Evolutionary conservation across 2,329 filamentous ascomycete species (phyloP).

Genomic region (Paecilomyces formosus): DNA sequence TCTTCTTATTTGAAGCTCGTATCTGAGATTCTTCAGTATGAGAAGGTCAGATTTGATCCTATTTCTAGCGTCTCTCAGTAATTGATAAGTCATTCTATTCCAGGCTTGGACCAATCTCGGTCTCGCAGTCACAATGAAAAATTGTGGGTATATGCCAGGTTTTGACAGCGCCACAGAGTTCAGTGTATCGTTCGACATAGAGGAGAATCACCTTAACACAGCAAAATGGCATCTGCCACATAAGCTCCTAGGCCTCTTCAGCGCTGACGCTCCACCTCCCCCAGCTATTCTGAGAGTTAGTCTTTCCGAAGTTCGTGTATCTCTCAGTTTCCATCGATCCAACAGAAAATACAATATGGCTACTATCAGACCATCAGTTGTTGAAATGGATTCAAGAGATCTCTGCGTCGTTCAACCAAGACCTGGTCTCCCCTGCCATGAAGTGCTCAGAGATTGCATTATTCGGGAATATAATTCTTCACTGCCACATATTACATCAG

Average conservation of each 20-base stretch:
- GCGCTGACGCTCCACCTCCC: slow-evolving; percentile 10
- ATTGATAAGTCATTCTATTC: background rate
- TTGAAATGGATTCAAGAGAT: background rate
- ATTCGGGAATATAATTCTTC: background rate
- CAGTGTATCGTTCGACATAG: slow-evolving; percentile 15
- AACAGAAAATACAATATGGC: background rate
- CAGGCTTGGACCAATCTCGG: slow-evolving; percentile 27
- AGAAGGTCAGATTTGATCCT: slow-evolving; percentile 14
- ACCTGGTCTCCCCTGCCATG: background rate
- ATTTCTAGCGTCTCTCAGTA: background rate
- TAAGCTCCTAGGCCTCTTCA: slow-evolving; percentile 8
- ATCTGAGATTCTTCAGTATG: slow-evolving; percentile 14
- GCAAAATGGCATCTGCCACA: slow-evolving; percentile 8
- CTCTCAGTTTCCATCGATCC: slow-evolving; percentile 8
- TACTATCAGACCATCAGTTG: background rate
- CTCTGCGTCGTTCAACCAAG: background rate
- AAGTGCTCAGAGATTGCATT: background rate
- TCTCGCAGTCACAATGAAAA: slow-evolving; percentile 15
- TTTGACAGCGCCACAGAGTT: slow-evolving; percentile 3
- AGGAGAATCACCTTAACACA: slow-evolving; percentile 1
- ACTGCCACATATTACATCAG: background rate
- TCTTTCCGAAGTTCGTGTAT: slow-evolving; percentile 15
- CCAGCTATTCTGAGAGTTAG: slow-evolving; percentile 6
- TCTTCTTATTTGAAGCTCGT: slow-evolving; percentile 10
- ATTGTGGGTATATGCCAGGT: slow-evolving; percentile 3